Base-by-base conservation (phyloP, 2,329 filamentous ascomycete species). In the Exophiala sp. region DNA sequence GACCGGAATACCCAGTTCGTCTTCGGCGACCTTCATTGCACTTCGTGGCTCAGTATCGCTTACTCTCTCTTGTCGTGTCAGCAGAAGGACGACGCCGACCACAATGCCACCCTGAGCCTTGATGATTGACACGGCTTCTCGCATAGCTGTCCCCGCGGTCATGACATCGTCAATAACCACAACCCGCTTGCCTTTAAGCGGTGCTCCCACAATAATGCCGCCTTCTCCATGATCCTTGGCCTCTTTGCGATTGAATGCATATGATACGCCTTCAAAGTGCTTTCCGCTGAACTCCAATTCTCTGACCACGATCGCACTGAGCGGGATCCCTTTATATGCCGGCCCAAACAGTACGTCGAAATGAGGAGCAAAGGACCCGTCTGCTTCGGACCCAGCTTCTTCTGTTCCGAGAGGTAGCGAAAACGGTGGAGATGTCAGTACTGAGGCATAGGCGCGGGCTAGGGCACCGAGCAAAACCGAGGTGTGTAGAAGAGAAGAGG, bases 131-230 rank as follows among this genome's bases (percentile, higher is more conserved):
- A 97, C 89, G 11, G 91, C 88, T 68, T 97, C 90, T 51, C 89
- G 79, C 73, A 96, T 90, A 34, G 93, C 93, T 1, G 90, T 97
- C 22, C 93, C 93, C 0, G 89, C 91, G 1, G 90, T 96, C 63
- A 97, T 91, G 50, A 98, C 91, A 70, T 97, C 93, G 73, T 98
- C 93, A 34, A 98, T 84, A 60, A 98, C 86, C 27, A 98, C 76
- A 13, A 96, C 82, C 53, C 79, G 81, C 78, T 93, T 90, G 46
- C 87, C 90, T 70, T 86, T 85, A 63, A 97, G 74, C 5, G 84
- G 78, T 23, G 88, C 86, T 9, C 93, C 93, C 11, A 97, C 90
- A 63, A 97, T 95, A 66, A 81, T 86, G 38, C 93, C 91, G 27
- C 91, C 91, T 71, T 98, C 93, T 38, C 93, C 91, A 68, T 97